These are phyloP conservation scores for Penicillium sp. DNA, from an alignment of 2,329 filamentous ascomycete species.

Conservation along the genomic window DNA sequence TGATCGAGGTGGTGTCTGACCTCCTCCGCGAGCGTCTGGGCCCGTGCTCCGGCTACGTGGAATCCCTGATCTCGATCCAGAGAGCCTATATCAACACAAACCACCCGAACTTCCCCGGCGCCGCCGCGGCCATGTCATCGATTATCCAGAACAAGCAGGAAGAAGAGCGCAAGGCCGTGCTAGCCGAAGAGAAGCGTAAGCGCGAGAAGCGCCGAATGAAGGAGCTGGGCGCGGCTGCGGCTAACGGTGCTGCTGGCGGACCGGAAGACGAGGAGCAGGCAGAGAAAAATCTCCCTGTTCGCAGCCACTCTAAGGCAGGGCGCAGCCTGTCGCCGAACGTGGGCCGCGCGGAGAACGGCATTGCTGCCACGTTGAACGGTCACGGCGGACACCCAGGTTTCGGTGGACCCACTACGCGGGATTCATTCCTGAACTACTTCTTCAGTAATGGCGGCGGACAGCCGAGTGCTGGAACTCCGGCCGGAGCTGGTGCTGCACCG, in stretches of 20 bases:
- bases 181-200: slow-evolving; percentile 83
- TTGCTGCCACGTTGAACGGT: slow-evolving; percentile 71
- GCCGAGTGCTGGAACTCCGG: too few species aligned
- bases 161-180: slow-evolving; percentile 78
- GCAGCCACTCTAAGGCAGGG: slow-evolving; percentile 64
- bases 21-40: slow-evolving; percentile 89
- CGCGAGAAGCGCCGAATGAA: slow-evolving; percentile 82
- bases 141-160: slow-evolving; percentile 96
- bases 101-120: slow-evolving; percentile 96
- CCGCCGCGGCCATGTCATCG: slow-evolving; percentile 94
- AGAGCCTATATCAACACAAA: slow-evolving; percentile 99
- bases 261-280: slow-evolving; percentile 64
- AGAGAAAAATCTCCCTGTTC: slow-evolving; percentile 57
- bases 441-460: slow-evolving; percentile 99
- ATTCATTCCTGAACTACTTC: slow-evolving; percentile 98
- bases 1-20: slow-evolving; percentile 98
- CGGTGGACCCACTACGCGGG: slow-evolving; percentile 69
- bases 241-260: slow-evolving; percentile 69
- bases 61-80: slow-evolving; percentile 96
- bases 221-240: slow-evolving; percentile 74
- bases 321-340: slow-evolving; percentile 85
- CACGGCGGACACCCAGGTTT: slow-evolving; percentile 64
- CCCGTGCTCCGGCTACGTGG: slow-evolving; percentile 86
- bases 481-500: slow-evolving; percentile 51
- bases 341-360: slow-evolving; percentile 66